Evolutionary conservation across 371 early-diverging fungal species (phyloP).

Genomic region (Mortierella sp.): DNA sequence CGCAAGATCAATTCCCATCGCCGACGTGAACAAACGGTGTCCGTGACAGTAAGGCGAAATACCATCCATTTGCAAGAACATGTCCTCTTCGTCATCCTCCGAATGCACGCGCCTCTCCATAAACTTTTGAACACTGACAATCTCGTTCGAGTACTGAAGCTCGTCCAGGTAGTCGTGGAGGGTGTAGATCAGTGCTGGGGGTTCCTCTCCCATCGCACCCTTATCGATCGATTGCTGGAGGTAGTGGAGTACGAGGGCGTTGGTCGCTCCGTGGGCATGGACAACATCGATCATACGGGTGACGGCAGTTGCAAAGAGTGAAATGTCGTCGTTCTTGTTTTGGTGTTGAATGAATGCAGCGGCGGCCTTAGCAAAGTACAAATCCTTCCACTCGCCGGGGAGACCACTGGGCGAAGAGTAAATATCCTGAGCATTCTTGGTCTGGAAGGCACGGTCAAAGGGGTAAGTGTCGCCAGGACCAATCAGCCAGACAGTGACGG

Average conservation of each 20-base stretch:
- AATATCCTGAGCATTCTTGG: conserved; percentile 61
- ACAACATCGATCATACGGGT: conserved; percentile 66
- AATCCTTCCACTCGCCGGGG: conserved; percentile 76
- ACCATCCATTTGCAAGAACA: conserved; percentile 53
- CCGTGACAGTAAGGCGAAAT: conserved; percentile 64
- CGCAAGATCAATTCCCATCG: conserved; percentile 71
- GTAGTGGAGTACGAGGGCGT: conserved; percentile 70
- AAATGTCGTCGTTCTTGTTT: conserved; percentile 66
- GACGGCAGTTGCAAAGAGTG: conserved; percentile 66
- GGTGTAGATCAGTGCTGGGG: conserved; percentile 75
- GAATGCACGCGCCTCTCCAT: conserved; percentile 50
- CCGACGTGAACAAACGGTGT: conserved; percentile 69
- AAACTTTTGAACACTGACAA: conserved; percentile 69
- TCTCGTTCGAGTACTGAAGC: conserved; percentile 68
- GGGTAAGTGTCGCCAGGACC: conserved; percentile 65
- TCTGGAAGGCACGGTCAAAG: conserved; percentile 66
- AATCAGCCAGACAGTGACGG: conserved; percentile 68
- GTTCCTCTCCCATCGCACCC: conserved; percentile 59
- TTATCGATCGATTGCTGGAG: conserved; percentile 56
- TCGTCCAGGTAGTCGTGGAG: conserved; percentile 78
- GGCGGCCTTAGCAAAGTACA: conserved; percentile 73
- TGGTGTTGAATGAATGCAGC: conserved; percentile 68
- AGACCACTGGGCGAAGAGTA: conserved; percentile 67
- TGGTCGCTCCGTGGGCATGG: conserved; percentile 77
- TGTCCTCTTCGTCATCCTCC: conserved; percentile 50